Evolutionary conservation across 106 monocot genomes (phyloP).

Genomic region (Amphibolis antarctica): DNA sequence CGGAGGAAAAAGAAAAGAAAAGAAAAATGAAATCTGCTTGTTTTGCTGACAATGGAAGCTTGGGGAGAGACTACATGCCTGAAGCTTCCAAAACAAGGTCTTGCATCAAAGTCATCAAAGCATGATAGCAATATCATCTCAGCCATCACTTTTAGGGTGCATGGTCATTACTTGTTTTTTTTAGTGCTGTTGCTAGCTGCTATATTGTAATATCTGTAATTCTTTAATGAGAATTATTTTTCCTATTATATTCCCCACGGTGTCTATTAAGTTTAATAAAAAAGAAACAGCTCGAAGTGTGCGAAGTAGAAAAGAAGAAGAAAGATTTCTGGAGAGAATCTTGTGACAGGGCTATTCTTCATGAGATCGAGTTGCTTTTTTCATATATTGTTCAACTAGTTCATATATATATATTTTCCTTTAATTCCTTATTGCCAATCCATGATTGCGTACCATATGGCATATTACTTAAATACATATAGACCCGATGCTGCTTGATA

Average conservation of each 20-base stretch:
- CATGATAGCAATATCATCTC: constrained; percentile 42
- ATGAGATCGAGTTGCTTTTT: too few species aligned
- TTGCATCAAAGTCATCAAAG: constrained; percentile 22
- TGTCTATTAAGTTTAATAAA: too few species aligned
- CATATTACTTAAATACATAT: too few species aligned
- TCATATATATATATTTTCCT: too few species aligned
- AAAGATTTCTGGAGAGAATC: neutral
- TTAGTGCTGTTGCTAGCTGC: constrained; percentile 6
- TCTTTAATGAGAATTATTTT: neutral
- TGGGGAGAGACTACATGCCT: constrained; percentile 15
- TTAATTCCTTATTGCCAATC: too few species aligned
- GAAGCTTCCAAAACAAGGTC: constrained; percentile 9
- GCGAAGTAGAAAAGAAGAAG: neutral
- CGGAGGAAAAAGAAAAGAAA: constrained; percentile 6
- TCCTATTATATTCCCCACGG: neutral
- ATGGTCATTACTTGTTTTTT: constrained; percentile 6
- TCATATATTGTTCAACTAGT: too few species aligned
- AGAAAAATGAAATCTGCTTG: constrained; percentile 18
- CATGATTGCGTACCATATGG: too few species aligned
- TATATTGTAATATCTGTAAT: neutral
- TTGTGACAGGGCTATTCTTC: too few species aligned
- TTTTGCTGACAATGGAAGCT: constrained; percentile 12
- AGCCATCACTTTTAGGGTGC: constrained; percentile 17
- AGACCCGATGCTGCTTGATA: too few species aligned
- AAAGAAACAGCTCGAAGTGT: too few species aligned